Base-by-base conservation (phyloP, 108 stramenopile genomes). In the Cylindrotheca closterium region DNA sequence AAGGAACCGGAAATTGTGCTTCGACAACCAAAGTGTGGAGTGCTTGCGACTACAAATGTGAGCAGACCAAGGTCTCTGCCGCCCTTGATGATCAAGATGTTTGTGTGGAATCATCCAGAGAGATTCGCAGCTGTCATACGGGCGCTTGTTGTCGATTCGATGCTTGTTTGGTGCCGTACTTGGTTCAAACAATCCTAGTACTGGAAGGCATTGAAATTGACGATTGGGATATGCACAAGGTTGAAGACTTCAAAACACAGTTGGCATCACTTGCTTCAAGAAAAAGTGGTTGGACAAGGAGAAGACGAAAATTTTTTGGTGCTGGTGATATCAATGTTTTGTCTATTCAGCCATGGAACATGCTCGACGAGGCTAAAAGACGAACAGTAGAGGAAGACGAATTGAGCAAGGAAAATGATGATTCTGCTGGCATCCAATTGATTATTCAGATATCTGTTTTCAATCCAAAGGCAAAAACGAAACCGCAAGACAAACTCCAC, bases 151-250 rank as follows among this genome's bases (percentile, higher is more conserved):
- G 87, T 15, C 63, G 80, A 49, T 66, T 59, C 7, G 88, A 92
- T 67, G 80, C 88, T 8, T 92, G 91, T 67, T 31, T 75, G 4
- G 83, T 84, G 49, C 87, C 87, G 1, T 92, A 80, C 57, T 54
- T 86, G 60, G 78, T 92, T 7, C 87, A 88, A 60, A 74, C 84
- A 2, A 86, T 92, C 33, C 30, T 88, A 15, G 84, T 73, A 49
- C 64, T 92, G 23, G 68, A 79, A 30, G n/a, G 10, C 47, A 48
- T 10, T 33, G 15, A 21, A 57, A 37, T 78, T 63, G 77, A 50
- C 45, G 50, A 62, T 23, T 73, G 71, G 71, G 50, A 61, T 22
- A 51, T 47, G 1, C 17, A 33, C 8, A 19, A 47, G n/a, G 28
- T 58, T 50, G 64, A 73, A 45, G 24, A 47, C 27, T 73, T 73